Percentiles rank a stretch among this genome's conserved stretches.
Conservation (phyloP, 352 stramenopile species). For the Phytophthora sansomeana region DNA sequence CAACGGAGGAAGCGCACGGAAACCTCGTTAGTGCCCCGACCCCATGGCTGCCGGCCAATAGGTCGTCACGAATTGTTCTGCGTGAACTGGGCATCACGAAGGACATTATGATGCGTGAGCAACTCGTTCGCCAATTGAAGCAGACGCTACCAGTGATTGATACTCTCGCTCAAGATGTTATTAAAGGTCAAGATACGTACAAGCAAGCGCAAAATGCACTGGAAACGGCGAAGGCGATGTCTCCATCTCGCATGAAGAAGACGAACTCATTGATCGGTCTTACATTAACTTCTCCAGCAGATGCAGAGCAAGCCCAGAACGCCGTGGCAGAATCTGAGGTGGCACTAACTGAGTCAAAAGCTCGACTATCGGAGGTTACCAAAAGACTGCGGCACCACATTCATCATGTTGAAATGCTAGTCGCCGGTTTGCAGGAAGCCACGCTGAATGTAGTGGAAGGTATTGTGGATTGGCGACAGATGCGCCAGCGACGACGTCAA, state of each 20-base stretch:
- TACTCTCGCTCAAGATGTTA: slow-evolving; percentile 40
- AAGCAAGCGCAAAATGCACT: slow-evolving; percentile 24
- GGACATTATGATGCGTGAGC: slow-evolving; percentile 67
- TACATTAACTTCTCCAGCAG: slow-evolving; percentile 11
- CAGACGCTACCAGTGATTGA: slow-evolving; percentile 36
- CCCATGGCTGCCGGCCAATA: slow-evolving; percentile 27
- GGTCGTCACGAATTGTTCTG: slow-evolving; percentile 49
- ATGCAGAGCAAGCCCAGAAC: slow-evolving; percentile 12
- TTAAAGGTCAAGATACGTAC: slow-evolving; percentile 32
- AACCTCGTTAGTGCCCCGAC: neutral
- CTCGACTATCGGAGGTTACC: slow-evolving; percentile 25
- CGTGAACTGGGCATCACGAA: slow-evolving; percentile 62
- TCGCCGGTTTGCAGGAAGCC: slow-evolving; percentile 34
- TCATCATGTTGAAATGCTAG: slow-evolving; percentile 40
- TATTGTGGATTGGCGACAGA: slow-evolving; percentile 53
- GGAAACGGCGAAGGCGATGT: slow-evolving; percentile 21
- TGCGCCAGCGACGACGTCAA: slow-evolving; percentile 32
- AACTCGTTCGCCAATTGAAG: slow-evolving; percentile 57
- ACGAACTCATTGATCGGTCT: slow-evolving; percentile 30
- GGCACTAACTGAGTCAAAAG: slow-evolving; percentile 13
- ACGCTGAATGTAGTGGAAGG: slow-evolving; percentile 52
- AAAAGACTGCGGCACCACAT: slow-evolving; percentile 39
- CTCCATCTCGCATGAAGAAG: slow-evolving; percentile 33
- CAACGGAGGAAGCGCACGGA: neutral
- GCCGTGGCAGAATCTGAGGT: slow-evolving; percentile 16